Conservation (phyloP, 192 early-diverging fungal species). For the Dissophora globulifera region DNA sequence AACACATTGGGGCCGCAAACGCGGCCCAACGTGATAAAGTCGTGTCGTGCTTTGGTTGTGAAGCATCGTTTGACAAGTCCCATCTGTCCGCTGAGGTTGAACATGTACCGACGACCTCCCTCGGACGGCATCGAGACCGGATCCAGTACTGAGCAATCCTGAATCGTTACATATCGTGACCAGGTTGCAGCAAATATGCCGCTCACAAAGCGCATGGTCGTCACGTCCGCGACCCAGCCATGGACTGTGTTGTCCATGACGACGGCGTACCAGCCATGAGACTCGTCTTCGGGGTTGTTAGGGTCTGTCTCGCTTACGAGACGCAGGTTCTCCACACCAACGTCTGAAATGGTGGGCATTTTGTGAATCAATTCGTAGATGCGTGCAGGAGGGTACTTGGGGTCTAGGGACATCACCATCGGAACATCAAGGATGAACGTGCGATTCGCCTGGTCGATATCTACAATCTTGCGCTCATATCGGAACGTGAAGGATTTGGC, state of each 20-base stretch:
- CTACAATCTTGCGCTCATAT: conserved; percentile 44
- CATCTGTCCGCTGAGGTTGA: conserved; percentile 47
- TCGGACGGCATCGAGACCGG: conserved; percentile 43
- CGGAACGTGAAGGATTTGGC: conserved; percentile 44
- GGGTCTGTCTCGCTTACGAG: conserved; percentile 24
- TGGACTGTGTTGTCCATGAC: conserved; percentile 30
- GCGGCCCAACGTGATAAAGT: conserved; percentile 40
- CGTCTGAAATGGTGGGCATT: conserved; percentile 32
- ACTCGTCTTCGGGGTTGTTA: conserved; percentile 34
- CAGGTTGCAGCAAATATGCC: conserved; percentile 35
- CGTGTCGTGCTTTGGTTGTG: conserved; percentile 42
- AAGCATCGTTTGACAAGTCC: conserved; percentile 51
- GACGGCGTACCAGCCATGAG: conserved; percentile 47
- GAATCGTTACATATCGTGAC: conserved; percentile 45
- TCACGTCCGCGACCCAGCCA: conserved; percentile 50
- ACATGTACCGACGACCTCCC: conserved; percentile 51
- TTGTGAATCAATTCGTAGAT: conserved; percentile 47
- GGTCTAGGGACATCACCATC: conserved; percentile 47
- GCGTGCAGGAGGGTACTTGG: conserved; percentile 43
- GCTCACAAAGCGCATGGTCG: conserved; percentile 37
- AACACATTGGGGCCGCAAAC: conserved; percentile 50
- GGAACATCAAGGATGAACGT: conserved; percentile 45
- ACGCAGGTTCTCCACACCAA: conserved; percentile 43
- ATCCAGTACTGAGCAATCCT: conserved; percentile 46
- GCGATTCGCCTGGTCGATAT: conserved; percentile 29